A percentile compares a stretch with the other conserved stretches of the same genome.
Conservation (phyloP, 805 yeast species). For the Wickerhamiella sergipiensis region DNA sequence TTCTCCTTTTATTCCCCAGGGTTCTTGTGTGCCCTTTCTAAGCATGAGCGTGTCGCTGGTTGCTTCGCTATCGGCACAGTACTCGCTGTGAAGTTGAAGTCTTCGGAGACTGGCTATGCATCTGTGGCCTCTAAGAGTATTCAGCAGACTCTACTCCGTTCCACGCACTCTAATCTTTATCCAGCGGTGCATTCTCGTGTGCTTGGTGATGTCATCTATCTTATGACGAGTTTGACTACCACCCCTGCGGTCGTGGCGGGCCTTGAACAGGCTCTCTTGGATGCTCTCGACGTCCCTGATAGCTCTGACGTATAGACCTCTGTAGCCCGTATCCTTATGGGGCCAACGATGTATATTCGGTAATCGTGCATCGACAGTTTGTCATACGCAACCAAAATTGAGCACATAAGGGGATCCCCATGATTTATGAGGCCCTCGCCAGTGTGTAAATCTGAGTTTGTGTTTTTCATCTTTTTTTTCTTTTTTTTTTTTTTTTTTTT, state of each 20-base stretch:
- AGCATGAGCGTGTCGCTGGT: background rate
- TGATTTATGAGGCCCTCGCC: no score
- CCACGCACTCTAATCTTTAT: background rate
- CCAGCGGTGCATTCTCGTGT: background rate
- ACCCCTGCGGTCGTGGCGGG: background rate
- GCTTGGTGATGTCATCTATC: background rate
- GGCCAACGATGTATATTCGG: no score
- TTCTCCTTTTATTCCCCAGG: background rate
- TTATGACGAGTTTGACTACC: background rate
- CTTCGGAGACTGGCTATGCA: background rate
- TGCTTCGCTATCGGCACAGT: background rate
- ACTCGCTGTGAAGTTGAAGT: background rate
- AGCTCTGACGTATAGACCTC: no score
- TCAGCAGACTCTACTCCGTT: background rate
- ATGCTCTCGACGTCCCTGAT: background rate
- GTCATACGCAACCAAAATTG: no score
- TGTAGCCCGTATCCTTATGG: no score
- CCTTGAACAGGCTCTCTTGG: background rate
- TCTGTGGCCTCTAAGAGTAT: background rate
- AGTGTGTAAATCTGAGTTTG: no score
- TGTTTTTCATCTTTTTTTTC: no score
- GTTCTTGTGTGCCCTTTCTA: background rate
- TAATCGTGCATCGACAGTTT: no score
- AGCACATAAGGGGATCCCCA: no score
- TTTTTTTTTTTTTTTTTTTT: no score